These are phyloP conservation scores for Pichia sp. DNA, from an alignment of 1,139 yeast genomes.

Conservation along the genomic window DNA sequence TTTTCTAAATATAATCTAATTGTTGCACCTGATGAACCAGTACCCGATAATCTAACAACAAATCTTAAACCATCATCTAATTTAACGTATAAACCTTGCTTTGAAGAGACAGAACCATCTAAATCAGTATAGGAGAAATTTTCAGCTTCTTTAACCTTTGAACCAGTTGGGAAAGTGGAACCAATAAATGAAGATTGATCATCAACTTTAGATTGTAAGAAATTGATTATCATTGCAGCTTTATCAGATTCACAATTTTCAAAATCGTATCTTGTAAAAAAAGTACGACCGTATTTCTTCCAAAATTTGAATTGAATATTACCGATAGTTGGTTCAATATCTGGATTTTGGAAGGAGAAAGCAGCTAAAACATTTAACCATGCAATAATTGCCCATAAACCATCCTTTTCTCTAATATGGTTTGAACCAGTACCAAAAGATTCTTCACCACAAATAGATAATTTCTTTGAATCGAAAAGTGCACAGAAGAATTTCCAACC, in stretches of 20 bases:
- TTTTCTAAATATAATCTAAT: slow-evolving; percentile 88
- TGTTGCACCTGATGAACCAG: slow-evolving; percentile 98
- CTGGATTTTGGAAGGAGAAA: slow-evolving; percentile 52
- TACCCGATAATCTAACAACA: slow-evolving; percentile 89
- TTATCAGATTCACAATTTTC: slow-evolving; percentile 76
- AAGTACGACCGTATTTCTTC: slow-evolving; percentile 93
- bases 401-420: slow-evolving; percentile 96
- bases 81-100: slow-evolving; percentile 88
- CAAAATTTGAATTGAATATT: slow-evolving; percentile 83
- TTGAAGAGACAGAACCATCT: slow-evolving; percentile 84
- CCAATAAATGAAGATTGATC: slow-evolving; percentile 35
- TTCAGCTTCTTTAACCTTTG: slow-evolving; percentile 64
- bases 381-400: slow-evolving; percentile 95
- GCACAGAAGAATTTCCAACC: slow-evolving; percentile 99
- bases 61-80: slow-evolving; percentile 78
- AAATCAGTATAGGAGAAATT: slow-evolving; percentile 91
- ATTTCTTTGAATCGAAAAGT: slow-evolving; percentile 82
- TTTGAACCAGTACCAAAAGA: slow-evolving; percentile 97
- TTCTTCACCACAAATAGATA: slow-evolving; percentile 97
- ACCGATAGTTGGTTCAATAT: slow-evolving; percentile 55
- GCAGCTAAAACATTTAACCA: slow-evolving; percentile 95
- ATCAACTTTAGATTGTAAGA: slow-evolving; percentile 42
- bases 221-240: slow-evolving; percentile 62
- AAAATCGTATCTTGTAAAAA: slow-evolving; percentile 92
- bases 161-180: slow-evolving; percentile 33